phyloP scores from a whole-genome alignment of 768 basidiomycete genomes.

The Pleurotus tuoliensis region DNA sequence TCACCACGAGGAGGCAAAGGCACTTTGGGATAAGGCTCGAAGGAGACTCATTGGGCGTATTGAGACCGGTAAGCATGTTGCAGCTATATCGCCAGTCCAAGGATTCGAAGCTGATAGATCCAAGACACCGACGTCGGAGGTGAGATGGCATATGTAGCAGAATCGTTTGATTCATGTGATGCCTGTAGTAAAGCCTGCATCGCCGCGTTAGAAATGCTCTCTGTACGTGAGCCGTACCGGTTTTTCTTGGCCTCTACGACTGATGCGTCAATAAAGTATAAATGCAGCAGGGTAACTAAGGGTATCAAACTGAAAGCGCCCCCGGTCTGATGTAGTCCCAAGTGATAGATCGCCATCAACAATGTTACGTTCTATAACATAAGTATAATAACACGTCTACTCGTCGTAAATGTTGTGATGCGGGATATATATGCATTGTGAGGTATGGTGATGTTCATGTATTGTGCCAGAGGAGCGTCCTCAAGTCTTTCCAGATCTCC shows the following conservation, averaged over 20 bases:
- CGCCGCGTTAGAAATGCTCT: conserved; percentile 68
- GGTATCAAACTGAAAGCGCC: conserved; percentile 39
- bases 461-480: conserved; percentile 91
- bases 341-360: too few relatives aligned
- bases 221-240: conserved; percentile 32
- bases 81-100: background rate
- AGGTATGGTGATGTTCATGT: conserved; percentile 36
- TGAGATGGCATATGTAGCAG: conserved; percentile 56
- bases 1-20: conserved; percentile 42
- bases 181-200: conserved; percentile 56
- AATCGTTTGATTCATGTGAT: conserved; percentile 45
- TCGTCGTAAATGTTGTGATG: too few relatives aligned
- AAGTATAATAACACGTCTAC: too few relatives aligned
- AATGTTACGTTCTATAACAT: too few relatives aligned
- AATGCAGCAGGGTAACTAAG: conserved; percentile 52
- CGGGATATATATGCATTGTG: background rate
- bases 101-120: conserved; percentile 8
- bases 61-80: conserved; percentile 42
- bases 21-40: conserved; percentile 51
- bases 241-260: background rate
- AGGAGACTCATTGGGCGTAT: conserved; percentile 40
- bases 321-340: background rate
- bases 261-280: conserved; percentile 43
- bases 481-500: conserved; percentile 77
- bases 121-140: conserved; percentile 62